Evolutionary conservation across 768 basidiomycete species (phyloP), one percentile per base, ranked within the genome.

Genomic region (Podaxis carcinomalis): DNA sequence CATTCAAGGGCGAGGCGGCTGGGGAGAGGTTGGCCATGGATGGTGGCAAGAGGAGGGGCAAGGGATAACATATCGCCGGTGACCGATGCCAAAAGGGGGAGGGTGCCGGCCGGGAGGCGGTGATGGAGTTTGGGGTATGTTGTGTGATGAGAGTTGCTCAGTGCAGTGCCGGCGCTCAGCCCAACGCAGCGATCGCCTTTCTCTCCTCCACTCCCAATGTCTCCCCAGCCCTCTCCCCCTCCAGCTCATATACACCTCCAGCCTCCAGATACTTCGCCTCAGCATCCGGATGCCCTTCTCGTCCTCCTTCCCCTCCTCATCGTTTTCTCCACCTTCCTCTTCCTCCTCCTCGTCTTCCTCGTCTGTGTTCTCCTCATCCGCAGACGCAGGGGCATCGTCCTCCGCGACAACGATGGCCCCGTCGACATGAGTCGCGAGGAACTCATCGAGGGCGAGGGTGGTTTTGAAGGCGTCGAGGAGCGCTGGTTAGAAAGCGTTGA

Each of bases 291-390:
- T 68, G 83, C 89, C 32, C 85, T 93, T 63, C 83, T 92, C 70
- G 85, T 98, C 68, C 86, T 99, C 62, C 84, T 99, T 5, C 96
- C 96, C 27, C 83, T 99, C 57, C 87, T 98, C 70, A 92, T 98
- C 75, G 90, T 98, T 51, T 83, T 98, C 36, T 89, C 92, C 23
- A 93, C 93, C 4, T 90, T 98, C 65, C 83, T 99, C 56, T 90
- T 98, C 73, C 87, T 98, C 56, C 85, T 98, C 64, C 82, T 98
- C 52, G 80, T 96, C 62, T 96, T 98, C 76, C 85, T 98, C 53
- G 77, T 95, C 68, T 94, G 92, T 69, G 84, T 97, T 61, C 81
- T 98, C 67, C 82, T 96, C 64, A 83, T 97, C 66, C 84, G 92
- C 62, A 80, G 83, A 59, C 81, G 92, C 47, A 81, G 90, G 60